Percentiles rank a stretch among this genome's conserved stretches.
Conservation (phyloP, 2,329 filamentous ascomycete species). For the Penicillium sp. region DNA sequence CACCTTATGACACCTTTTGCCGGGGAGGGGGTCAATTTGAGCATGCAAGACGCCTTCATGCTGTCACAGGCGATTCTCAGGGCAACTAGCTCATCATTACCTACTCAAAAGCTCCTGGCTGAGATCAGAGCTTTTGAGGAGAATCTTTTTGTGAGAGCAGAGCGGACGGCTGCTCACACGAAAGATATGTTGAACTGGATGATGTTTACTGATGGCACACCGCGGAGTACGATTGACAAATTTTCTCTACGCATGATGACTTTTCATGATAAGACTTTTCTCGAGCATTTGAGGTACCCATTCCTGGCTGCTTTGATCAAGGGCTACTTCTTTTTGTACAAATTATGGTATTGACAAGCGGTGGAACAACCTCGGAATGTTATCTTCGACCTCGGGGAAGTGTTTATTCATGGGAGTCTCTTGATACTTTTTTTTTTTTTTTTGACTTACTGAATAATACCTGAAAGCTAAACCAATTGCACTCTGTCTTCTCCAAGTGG, state of each 20-base stretch:
- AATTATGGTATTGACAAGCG: not conserved
- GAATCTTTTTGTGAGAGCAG: not conserved
- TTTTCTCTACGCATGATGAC: not conserved
- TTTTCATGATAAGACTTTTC: not conserved
- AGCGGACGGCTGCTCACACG: not conserved
- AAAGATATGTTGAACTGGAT: constrained; percentile 3
- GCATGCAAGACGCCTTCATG: constrained; percentile 7
- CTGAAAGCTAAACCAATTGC: not conserved
- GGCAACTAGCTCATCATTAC: not conserved
- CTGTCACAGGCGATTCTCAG: constrained; percentile 5
- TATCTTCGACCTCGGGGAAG: no score
- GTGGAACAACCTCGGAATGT: no score
- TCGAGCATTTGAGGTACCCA: not conserved
- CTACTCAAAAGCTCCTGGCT: not conserved
- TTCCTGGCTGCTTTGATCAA: not conserved
- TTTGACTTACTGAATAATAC: not conserved
- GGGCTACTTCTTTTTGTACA: constrained; percentile 2
- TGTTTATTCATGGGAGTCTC: not conserved
- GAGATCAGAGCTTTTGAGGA: constrained; percentile 3
- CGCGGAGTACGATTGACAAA: constrained; percentile 5
- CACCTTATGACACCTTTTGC: constrained; percentile 32
- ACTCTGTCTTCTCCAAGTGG: not conserved
- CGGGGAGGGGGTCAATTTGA: constrained; percentile 25
- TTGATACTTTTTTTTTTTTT: not conserved
- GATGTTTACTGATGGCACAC: not conserved